Evolutionary conservation across 768 basidiomycete species (phyloP).

Genomic region (Gloeostereum incarnatum): DNA sequence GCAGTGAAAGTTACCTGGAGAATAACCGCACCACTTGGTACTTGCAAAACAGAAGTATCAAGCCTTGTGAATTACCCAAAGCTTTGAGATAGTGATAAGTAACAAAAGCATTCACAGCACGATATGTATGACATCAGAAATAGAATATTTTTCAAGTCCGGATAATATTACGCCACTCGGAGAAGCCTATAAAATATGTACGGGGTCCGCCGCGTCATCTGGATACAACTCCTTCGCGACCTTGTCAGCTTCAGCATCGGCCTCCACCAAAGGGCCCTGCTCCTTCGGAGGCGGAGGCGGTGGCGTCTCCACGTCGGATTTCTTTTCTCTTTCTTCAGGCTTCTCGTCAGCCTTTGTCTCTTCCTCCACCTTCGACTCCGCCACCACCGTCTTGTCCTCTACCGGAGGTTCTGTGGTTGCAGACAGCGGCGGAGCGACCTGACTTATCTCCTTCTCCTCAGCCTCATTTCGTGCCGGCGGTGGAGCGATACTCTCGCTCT

Average conservation of each 20-base stretch:
- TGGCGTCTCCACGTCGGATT: background rate
- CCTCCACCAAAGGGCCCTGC: constrained; percentile 36
- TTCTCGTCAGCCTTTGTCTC: constrained; percentile 6
- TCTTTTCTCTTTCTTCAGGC: background rate
- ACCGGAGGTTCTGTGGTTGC: background rate
- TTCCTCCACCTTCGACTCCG: constrained; percentile 1
- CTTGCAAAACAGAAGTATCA: too few relatives aligned
- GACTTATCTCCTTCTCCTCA: constrained; percentile 28
- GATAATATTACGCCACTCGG: too few relatives aligned
- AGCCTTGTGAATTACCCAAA: too few relatives aligned
- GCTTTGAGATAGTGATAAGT: too few relatives aligned
- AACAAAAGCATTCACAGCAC: too few relatives aligned
- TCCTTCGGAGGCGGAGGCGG: constrained; percentile 6
- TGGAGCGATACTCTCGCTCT: constrained; percentile 17
- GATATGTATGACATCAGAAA: too few relatives aligned
- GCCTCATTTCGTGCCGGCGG: constrained; percentile 10
- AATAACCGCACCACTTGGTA: too few relatives aligned
- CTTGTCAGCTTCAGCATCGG: constrained; percentile 40
- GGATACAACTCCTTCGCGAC: constrained; percentile 48
- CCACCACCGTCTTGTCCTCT: constrained; percentile 4
- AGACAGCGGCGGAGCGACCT: constrained; percentile 14
- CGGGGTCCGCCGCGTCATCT: constrained; percentile 22
- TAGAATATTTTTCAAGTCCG: too few relatives aligned
- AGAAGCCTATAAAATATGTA: too few relatives aligned
- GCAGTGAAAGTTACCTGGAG: too few relatives aligned